Percentiles rank a stretch among this genome's conserved stretches.
Conservation (phyloP, 2,329 filamentous ascomycete genomes). For the Curvularia sp. region DNA sequence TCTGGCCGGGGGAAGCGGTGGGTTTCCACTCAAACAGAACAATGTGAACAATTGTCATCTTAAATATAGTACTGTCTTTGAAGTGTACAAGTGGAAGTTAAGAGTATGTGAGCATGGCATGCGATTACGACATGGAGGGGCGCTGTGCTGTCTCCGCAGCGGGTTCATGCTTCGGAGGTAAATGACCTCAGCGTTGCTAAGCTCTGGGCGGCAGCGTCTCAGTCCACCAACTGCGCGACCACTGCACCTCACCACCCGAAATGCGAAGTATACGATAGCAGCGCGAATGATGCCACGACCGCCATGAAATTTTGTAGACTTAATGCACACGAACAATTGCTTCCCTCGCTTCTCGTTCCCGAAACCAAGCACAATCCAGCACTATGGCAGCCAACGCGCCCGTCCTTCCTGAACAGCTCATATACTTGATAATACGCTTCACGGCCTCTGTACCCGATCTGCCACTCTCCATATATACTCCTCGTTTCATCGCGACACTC, state of each 20-base stretch:
- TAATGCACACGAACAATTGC: conserved; percentile 7
- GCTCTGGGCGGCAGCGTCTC: conserved; percentile 27
- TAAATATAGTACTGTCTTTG: neutral
- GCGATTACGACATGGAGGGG: conserved; percentile 9
- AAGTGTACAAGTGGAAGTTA: neutral
- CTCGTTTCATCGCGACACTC: conserved; percentile 73
- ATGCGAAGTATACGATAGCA: conserved; percentile 16
- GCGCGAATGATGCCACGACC: conserved; percentile 2
- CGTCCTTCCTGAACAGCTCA: conserved; percentile 49
- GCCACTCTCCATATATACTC: conserved; percentile 74
- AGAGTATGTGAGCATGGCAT: neutral
- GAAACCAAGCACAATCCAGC: conserved; percentile 16
- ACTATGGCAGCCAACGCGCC: conserved; percentile 38
- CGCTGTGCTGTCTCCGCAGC: neutral
- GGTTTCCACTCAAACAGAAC: conserved; percentile 72
- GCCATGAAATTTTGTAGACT: conserved; percentile 11
- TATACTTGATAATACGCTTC: conserved; percentile 89
- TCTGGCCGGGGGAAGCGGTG: conserved; percentile 54
- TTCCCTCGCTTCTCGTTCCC: conserved; percentile 1
- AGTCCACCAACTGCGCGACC: conserved; percentile 8
- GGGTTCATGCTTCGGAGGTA: conserved; percentile 21
- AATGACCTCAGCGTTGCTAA: conserved; percentile 33
- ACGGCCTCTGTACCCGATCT: conserved; percentile 84
- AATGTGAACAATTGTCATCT: conserved; percentile 71
- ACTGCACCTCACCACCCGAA: conserved; percentile 12